phyloP scores from a whole-genome alignment of 257 asterid species.

The Solanum megistacrolobum region DNA sequence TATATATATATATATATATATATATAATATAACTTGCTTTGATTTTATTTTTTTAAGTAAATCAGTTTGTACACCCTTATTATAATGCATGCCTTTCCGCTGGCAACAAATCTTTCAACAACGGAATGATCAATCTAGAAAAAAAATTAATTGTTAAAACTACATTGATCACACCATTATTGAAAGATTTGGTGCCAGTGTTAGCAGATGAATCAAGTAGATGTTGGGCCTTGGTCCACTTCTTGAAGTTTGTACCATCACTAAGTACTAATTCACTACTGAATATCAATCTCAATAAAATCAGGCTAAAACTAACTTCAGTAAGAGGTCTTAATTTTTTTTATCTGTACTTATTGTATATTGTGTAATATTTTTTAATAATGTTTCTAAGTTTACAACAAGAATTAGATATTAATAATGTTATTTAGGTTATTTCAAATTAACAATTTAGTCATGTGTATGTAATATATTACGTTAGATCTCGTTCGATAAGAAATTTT shows the following conservation, averaged over 20 bases:
- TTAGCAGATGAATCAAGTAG: not conserved
- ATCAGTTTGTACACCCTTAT: not conserved
- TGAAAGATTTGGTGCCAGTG: not conserved
- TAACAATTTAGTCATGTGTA: not conserved
- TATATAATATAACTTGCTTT: too few species aligned
- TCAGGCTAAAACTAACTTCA: not conserved
- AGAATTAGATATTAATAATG: not conserved
- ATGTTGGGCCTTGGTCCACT: not conserved
- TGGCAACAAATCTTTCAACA: too few species aligned
- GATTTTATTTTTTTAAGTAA: too few species aligned
- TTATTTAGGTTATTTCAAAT: too few species aligned
- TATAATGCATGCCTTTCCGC: too few species aligned
- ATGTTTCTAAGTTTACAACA: not conserved
- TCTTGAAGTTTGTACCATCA: not conserved
- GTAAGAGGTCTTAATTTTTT: not conserved
- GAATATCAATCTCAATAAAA: not conserved
- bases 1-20: too few species aligned
- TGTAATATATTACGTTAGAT: not conserved
- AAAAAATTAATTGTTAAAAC: too few species aligned
- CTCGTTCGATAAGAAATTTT: not conserved
- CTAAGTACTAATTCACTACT: not conserved
- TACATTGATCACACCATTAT: not conserved
- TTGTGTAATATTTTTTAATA: too few species aligned
- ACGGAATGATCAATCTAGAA: not conserved
- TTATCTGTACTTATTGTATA: too few species aligned